phyloP scores from a whole-genome alignment of 169 alveolate species.

The Pseudocohnilembus persalinus region DNA sequence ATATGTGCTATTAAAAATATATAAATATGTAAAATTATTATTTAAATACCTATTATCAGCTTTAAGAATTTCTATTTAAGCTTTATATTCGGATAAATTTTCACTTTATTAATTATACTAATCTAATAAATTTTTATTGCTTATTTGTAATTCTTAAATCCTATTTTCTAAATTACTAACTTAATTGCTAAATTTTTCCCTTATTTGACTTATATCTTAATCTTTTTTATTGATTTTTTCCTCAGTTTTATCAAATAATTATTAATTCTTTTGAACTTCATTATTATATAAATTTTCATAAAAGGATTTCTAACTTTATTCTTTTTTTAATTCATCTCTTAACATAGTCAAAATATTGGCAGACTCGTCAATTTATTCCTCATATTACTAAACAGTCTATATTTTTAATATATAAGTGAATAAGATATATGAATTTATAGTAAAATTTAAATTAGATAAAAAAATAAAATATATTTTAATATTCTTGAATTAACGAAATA shows the following conservation, averaged over 20 bases:
- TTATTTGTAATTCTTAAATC: neutral
- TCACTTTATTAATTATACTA: neutral
- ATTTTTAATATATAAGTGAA: too few species aligned
- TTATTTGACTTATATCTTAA: neutral
- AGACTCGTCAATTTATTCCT: conserved; percentile 22
- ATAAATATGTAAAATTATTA: too few species aligned
- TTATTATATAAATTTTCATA: conserved; percentile 4
- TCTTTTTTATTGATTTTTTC: conserved; percentile 5
- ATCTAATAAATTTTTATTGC: neutral
- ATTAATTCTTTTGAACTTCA: neutral
- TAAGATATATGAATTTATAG: neutral
- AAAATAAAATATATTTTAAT: too few species aligned
- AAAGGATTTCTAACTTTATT: conserved; percentile 1
- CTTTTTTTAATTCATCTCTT: conserved; percentile 20
- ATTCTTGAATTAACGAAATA: too few species aligned
- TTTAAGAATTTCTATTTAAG: neutral
- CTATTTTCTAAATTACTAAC: neutral
- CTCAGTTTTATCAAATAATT: neutral
- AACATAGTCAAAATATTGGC: conserved; percentile 3
- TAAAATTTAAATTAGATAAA: neutral
- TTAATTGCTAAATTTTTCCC: conserved; percentile 2
- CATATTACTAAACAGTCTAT: neutral
- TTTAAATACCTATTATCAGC: neutral
- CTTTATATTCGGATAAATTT: neutral
- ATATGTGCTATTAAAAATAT: neutral